phyloP scores from a whole-genome alignment of 345 rosid species.

The Gossypium mustelinum region DNA sequence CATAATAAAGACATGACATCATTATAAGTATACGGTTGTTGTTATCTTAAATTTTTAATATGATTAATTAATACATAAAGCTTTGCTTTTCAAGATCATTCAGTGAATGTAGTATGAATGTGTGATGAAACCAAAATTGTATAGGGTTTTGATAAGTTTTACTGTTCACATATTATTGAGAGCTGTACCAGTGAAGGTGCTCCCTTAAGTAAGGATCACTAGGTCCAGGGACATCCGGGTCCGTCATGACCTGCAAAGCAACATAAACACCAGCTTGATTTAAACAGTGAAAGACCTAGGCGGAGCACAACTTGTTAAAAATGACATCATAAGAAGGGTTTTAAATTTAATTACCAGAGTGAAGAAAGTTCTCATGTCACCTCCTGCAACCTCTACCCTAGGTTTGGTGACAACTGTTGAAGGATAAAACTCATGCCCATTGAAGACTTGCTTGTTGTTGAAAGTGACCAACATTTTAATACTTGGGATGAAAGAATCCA shows the following conservation, averaged over 20 bases:
- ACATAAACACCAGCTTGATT: background rate
- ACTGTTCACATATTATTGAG: background rate
- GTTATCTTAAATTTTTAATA: background rate
- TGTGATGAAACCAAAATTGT: background rate
- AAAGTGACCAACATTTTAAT: slow-evolving; percentile 27
- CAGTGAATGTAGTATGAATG: background rate
- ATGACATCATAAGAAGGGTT: background rate
- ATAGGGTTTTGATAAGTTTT: background rate
- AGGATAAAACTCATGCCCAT: slow-evolving; percentile 37
- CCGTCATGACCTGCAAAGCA: slow-evolving; percentile 53
- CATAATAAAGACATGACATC: background rate
- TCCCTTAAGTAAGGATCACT: slow-evolving; percentile 63
- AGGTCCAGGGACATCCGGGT: slow-evolving; percentile 76
- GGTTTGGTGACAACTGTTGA: slow-evolving; percentile 30
- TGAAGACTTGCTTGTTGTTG: slow-evolving; percentile 29
- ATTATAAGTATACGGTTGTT: background rate
- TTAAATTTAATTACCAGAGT: slow-evolving; percentile 33
- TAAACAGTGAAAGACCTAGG: background rate
- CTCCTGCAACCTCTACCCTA: slow-evolving; percentile 37
- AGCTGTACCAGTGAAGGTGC: slow-evolving; percentile 57
- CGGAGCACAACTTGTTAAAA: background rate
- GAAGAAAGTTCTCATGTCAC: slow-evolving; percentile 56
- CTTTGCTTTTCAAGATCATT: background rate
- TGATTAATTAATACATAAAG: background rate
- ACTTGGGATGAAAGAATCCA: slow-evolving; percentile 32